A percentile compares a stretch with the other conserved stretches of the same genome.
Evolutionary conservation across 805 yeast genomes (phyloP).

Genomic region (Kodamaea hsintzibuensis): DNA sequence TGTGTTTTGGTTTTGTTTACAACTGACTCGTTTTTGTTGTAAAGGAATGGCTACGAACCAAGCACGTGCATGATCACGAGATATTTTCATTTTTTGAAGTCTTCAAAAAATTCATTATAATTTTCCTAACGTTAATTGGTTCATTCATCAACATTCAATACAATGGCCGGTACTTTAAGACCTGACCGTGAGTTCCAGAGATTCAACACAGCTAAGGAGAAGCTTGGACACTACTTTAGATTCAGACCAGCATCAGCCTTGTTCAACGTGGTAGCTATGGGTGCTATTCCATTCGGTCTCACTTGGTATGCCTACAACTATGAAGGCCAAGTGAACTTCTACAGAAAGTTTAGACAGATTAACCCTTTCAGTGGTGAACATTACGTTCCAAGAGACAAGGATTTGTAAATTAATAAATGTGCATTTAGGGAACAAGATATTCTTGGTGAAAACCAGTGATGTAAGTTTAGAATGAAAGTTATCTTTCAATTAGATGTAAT

Average conservation of each 20-base stretch:
- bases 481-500: no score
- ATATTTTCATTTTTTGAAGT: background rate
- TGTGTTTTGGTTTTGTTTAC: background rate
- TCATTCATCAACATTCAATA: background rate
- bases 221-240: conserved; percentile 42
- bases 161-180: conserved; percentile 45
- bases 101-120: background rate
- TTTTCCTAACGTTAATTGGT: conserved; percentile 2
- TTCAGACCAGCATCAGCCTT: conserved; percentile 40
- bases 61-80: background rate
- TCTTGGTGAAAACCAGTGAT: no score
- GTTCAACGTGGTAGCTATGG: conserved; percentile 39
- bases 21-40: background rate
- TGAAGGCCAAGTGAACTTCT: conserved; percentile 39
- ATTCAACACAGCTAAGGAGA: conserved; percentile 44
- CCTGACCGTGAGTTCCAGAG: conserved; percentile 44
- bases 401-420: conserved; percentile 27
- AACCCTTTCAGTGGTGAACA: conserved; percentile 37
- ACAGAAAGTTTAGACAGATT: conserved; percentile 36
- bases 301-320: conserved; percentile 35
- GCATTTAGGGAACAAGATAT: background rate
- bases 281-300: conserved; percentile 38
- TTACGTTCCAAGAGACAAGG: conserved; percentile 46
- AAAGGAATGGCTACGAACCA: background rate
- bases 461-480: no score